Evolutionary conservation across 805 yeast species (phyloP).

Genomic region (Suhomyces prunicola): DNA sequence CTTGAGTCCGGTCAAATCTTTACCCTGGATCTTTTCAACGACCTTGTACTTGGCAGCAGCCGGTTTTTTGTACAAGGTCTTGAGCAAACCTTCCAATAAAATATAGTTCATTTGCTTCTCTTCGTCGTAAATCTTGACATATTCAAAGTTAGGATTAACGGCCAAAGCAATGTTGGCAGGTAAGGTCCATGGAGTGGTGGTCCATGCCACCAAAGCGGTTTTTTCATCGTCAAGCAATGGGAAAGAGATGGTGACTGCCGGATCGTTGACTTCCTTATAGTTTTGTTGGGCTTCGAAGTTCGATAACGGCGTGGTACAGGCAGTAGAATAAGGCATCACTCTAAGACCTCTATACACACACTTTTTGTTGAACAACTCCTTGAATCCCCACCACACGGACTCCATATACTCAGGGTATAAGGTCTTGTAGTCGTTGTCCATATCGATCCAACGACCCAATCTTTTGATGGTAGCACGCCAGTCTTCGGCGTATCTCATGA

Average conservation of each 20-base stretch:
- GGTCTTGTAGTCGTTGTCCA: slow-evolving; percentile 97
- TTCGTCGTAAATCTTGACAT: slow-evolving; percentile 89
- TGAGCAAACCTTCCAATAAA: slow-evolving; percentile 76
- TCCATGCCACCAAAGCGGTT: slow-evolving; percentile 92
- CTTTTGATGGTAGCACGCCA: slow-evolving; percentile 94
- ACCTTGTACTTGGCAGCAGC: slow-evolving; percentile 81
- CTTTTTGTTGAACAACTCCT: slow-evolving; percentile 78
- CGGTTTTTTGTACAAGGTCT: slow-evolving; percentile 91
- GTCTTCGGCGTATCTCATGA: slow-evolving; percentile 93
- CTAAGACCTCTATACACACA: slow-evolving; percentile 92
- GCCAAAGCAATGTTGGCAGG: slow-evolving; percentile 92
- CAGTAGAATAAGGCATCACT: slow-evolving; percentile 99
- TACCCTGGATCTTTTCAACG: slow-evolving; percentile 77
- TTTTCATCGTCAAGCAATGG: slow-evolving; percentile 75
- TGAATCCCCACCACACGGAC: slow-evolving; percentile 98
- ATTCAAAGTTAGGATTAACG: slow-evolving; percentile 87
- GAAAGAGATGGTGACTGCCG: slow-evolving; percentile 92
- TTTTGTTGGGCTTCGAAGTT: slow-evolving; percentile 98
- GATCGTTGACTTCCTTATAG: slow-evolving; percentile 95
- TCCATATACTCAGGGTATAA: slow-evolving; percentile 96
- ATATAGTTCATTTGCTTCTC: slow-evolving; percentile 78
- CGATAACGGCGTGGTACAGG: slow-evolving; percentile 91
- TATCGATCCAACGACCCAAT: slow-evolving; percentile 98
- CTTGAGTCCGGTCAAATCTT: slow-evolving; percentile 71
- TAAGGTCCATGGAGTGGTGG: slow-evolving; percentile 99